Base-by-base conservation (phyloP, 495 filamentous ascomycete genomes). In the Penicillium atrosanguineum region DNA sequence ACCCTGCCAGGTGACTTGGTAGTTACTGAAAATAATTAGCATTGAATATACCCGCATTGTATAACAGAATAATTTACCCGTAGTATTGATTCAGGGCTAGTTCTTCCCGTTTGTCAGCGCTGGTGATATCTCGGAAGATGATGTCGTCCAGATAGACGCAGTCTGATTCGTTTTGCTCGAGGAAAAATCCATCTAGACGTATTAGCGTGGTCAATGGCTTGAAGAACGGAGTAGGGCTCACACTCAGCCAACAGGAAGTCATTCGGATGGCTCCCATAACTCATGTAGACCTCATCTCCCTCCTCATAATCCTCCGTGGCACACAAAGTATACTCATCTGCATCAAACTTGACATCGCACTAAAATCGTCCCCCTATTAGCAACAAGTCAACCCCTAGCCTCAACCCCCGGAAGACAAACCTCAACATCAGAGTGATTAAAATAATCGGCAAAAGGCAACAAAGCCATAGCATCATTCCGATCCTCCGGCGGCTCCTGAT, bases 361-460 rank as follows among this genome's bases (percentile, higher is more conserved):
- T 83, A 19, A 14, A 15, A 42, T 18, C 15, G 31, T 34, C 31
- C 28, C 11, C 6, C 41, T 11, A 36, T 44, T 6, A 48, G 28
- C 52, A 25, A 18, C 7, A 23, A 38, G 19, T 14, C 18, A 47
- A 42, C 25, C n/a, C 7, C 15, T 9, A 50, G 6, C 21, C 26
- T 38, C 38, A 60, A 55, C 23, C 23, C 23, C 5, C 5, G 23
- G 23, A 44, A 29, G 14, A 36, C 20, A n/a, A 67, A 77, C 73
- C 44, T 70, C 65, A 31, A 71, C 68, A 58, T 87, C 82, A 1
- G 77, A 72, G 66, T 94, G 91, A 64, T 96, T 96, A 70, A 95
- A 90, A 52, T 91, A 86, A 71, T 96, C 91, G 3, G 90, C 84
- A 53, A 95, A 90, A 1, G 91, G 91, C 68, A 88, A 81, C 56